Conservation (phyloP, 2,329 filamentous ascomycete genomes). For the Fusarium sp. region DNA sequence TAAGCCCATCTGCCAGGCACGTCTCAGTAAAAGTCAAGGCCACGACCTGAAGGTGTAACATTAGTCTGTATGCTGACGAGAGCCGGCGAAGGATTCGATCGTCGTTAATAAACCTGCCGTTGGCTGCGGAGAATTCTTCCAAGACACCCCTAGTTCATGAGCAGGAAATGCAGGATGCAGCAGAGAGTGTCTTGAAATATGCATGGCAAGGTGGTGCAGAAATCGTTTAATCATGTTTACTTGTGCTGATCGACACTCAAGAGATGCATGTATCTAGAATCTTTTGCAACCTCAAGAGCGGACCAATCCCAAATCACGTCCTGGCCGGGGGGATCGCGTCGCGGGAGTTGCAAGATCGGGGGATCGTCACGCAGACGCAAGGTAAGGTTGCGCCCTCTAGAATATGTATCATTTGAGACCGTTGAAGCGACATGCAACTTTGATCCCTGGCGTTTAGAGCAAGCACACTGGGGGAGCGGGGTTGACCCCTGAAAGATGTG, state of each 20-base stretch:
- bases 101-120: background rate
- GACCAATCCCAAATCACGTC: slow-evolving; percentile 28
- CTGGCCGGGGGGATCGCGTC: slow-evolving; percentile 17
- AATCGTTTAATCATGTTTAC: slow-evolving; percentile 24
- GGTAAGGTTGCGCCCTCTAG: slow-evolving; percentile 36
- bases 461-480: slow-evolving; percentile 32
- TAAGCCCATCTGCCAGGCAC: slow-evolving; percentile 30
- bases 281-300: slow-evolving; percentile 24
- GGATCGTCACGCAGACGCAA: slow-evolving; percentile 43
- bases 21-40: slow-evolving; percentile 26
- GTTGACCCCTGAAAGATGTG: slow-evolving; percentile 7
- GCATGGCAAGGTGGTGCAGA: slow-evolving; percentile 20
- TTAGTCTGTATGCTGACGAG: slow-evolving; percentile 31
- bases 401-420: slow-evolving; percentile 26
- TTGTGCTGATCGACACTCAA: slow-evolving; percentile 29
- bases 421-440: slow-evolving; percentile 39
- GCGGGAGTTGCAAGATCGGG: slow-evolving; percentile 46
- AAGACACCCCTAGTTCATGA: slow-evolving; percentile 3
- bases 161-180: slow-evolving; percentile 10
- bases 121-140: background rate
- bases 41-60: slow-evolving; percentile 41
- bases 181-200: slow-evolving; percentile 11
- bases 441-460: slow-evolving; percentile 40
- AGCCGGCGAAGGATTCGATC: slow-evolving; percentile 7
- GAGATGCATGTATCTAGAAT: slow-evolving; percentile 17